phyloP scores from a whole-genome alignment of 2,329 filamentous ascomycete species.

The Chaetomium globosum region DNA sequence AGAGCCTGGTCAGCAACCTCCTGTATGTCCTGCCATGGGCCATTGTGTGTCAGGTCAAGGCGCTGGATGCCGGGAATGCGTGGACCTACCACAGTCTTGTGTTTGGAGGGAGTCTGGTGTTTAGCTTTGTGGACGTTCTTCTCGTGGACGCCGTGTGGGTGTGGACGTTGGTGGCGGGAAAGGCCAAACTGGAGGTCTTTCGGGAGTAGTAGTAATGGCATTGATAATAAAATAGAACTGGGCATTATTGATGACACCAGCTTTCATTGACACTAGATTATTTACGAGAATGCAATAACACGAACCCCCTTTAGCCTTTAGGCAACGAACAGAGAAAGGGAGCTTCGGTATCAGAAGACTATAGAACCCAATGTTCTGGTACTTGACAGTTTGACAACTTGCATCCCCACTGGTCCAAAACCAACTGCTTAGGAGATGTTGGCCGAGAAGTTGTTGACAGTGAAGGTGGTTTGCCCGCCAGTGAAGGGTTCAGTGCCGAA shows the following conservation, averaged over 20 bases:
- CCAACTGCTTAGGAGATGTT: constrained; percentile 3
- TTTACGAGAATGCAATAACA: background rate
- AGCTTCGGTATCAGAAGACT: background rate
- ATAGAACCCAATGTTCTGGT: background rate
- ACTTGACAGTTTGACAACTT: background rate
- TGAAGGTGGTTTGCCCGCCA: constrained; percentile 30
- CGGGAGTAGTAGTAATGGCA: constrained; percentile 29
- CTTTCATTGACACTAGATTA: background rate
- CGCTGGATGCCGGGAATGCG: constrained; percentile 56
- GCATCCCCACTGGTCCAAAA: background rate
- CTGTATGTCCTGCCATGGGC: constrained; percentile 73
- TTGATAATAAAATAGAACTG: background rate
- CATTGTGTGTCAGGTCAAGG: constrained; percentile 58
- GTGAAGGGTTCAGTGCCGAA: constrained; percentile 33
- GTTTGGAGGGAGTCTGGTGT: constrained; percentile 69
- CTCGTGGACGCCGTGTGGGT: constrained; percentile 56
- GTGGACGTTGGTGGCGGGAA: constrained; percentile 52
- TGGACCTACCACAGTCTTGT: constrained; percentile 69
- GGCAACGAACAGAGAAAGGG: background rate
- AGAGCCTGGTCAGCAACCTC: constrained; percentile 67
- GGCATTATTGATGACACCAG: background rate
- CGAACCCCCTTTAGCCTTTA: background rate
- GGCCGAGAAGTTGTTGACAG: constrained; percentile 27
- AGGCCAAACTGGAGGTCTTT: constrained; percentile 46
- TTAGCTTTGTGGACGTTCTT: constrained; percentile 63